Evolutionary conservation across 257 asterid species (phyloP).

Genomic region (Ilex aquifolium): DNA sequence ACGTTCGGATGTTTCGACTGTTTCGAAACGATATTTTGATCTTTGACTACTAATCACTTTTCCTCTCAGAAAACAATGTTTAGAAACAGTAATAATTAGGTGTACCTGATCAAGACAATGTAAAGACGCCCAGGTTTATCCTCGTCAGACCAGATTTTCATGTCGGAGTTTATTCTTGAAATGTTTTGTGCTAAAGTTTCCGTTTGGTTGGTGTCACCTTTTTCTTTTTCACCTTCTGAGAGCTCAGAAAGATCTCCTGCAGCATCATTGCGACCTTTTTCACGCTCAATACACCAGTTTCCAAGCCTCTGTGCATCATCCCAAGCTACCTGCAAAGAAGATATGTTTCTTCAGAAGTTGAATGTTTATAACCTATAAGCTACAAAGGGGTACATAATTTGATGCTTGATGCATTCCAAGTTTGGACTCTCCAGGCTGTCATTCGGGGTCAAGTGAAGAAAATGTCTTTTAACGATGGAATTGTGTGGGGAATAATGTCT

Average conservation of each 20-base stretch:
- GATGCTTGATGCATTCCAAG: no score
- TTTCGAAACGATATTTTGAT: no score
- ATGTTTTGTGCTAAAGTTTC: slow-evolving; percentile 3
- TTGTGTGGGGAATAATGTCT: no score
- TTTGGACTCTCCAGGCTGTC: no score
- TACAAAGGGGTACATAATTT: no score
- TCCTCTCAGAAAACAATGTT: background rate
- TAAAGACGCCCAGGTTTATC: slow-evolving; percentile 45
- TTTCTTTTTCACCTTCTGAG: slow-evolving; percentile 66
- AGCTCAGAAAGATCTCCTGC: slow-evolving; percentile 59
- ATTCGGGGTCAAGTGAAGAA: no score
- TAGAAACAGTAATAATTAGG: background rate
- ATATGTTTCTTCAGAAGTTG: no score
- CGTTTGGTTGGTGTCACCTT: slow-evolving; percentile 21
- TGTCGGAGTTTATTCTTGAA: slow-evolving; percentile 39
- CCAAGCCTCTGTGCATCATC: slow-evolving; percentile 49
- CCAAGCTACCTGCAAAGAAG: slow-evolving; percentile 42
- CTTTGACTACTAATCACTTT: background rate
- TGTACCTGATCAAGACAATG: slow-evolving; percentile 61
- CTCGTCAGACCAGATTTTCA: slow-evolving; percentile 41
- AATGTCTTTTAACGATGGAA: no score
- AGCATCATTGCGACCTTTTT: slow-evolving; percentile 46
- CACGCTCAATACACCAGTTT: slow-evolving; percentile 35
- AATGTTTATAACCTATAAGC: no score
- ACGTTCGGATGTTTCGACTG: no score